Conservation (phyloP, 768 basidiomycete genomes). For the Amanita phalloides region DNA sequence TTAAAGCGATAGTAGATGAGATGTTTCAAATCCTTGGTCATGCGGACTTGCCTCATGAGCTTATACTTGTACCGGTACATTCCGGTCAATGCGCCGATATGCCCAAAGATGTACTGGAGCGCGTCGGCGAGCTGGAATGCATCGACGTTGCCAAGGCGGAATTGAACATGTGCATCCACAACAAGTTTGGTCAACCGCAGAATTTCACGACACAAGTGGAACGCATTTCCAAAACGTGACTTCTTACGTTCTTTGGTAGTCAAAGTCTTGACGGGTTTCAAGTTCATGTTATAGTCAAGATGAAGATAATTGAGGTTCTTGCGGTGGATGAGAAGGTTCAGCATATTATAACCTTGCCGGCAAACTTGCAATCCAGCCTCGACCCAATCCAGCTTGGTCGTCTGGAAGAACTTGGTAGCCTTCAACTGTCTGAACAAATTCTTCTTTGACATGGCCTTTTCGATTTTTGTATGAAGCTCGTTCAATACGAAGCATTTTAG, state of each 20-base stretch:
- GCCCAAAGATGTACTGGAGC: conserved; percentile 93
- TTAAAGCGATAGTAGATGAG: conserved; percentile 99
- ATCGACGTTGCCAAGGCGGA: conserved; percentile 95
- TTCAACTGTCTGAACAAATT: conserved; percentile 93
- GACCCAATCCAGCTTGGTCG: conserved; percentile 96
- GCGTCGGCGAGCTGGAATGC: conserved; percentile 99
- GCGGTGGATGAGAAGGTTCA: conserved; percentile 96
- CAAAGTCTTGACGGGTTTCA: conserved; percentile 95
- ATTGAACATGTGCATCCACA: conserved; percentile 98
- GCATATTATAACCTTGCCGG: conserved; percentile 98
- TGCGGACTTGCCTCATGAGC: conserved; percentile 98
- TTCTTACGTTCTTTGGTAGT: conserved; percentile 99
- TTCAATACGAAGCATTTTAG: conserved; percentile 94
- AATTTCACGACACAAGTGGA: conserved; percentile 97
- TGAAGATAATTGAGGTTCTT: conserved; percentile 96
- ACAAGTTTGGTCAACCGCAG: conserved; percentile 95
- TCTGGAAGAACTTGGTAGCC: conserved; percentile 99
- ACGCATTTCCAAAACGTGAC: conserved; percentile 99
- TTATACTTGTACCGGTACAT: conserved; percentile 99
- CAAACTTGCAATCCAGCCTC: conserved; percentile 98
- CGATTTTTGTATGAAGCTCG: conserved; percentile 77
- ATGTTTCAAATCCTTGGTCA: conserved; percentile 99
- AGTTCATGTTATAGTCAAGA: conserved; percentile 96
- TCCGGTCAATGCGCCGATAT: conserved; percentile 95
- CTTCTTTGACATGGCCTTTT: conserved; percentile 98